Evolutionary conservation across 768 basidiomycete species (phyloP).

Genomic region (Leccinum disarticulatum): DNA sequence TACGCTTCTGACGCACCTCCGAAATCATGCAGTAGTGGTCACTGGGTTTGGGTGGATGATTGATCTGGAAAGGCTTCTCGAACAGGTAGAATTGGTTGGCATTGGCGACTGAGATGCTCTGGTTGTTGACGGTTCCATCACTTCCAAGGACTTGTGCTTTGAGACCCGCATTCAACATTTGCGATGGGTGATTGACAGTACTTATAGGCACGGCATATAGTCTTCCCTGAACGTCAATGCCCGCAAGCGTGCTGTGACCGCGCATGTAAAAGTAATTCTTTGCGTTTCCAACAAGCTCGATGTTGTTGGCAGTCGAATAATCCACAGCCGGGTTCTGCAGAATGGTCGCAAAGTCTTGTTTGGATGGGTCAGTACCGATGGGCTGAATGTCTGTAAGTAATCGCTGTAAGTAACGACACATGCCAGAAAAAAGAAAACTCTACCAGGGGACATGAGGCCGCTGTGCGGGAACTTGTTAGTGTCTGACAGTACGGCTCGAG

Average conservation of each 20-base stretch:
- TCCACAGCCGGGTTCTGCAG: slow-evolving; percentile 1
- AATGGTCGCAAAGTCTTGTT: neutral
- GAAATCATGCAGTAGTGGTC: slow-evolving; percentile 7
- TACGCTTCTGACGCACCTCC: slow-evolving; percentile 14
- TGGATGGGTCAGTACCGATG: slow-evolving; percentile 2
- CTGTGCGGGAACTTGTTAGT: slow-evolving; percentile 6
- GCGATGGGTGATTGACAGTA: neutral
- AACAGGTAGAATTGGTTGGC: slow-evolving; percentile 7
- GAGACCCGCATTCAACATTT: neutral
- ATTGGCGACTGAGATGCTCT: slow-evolving; percentile 4
- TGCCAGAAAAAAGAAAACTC: neutral
- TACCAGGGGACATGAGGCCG: slow-evolving; percentile 1
- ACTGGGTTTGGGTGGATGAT: neutral
- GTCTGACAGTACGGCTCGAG: neutral
- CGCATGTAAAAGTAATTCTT: slow-evolving; percentile 12
- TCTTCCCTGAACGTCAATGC: slow-evolving; percentile 12
- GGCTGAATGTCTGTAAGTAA: slow-evolving; percentile 6
- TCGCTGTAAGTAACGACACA: neutral
- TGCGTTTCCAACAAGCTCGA: slow-evolving; percentile 5
- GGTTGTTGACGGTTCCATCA: neutral
- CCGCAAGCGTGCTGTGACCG: slow-evolving; percentile 9
- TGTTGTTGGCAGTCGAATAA: neutral
- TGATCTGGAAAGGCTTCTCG: slow-evolving; percentile 2
- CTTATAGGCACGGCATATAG: neutral
- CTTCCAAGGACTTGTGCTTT: neutral